phyloP scores from a whole-genome alignment of 73 alveolate genomes.

The Breviolum minutum region DNA sequence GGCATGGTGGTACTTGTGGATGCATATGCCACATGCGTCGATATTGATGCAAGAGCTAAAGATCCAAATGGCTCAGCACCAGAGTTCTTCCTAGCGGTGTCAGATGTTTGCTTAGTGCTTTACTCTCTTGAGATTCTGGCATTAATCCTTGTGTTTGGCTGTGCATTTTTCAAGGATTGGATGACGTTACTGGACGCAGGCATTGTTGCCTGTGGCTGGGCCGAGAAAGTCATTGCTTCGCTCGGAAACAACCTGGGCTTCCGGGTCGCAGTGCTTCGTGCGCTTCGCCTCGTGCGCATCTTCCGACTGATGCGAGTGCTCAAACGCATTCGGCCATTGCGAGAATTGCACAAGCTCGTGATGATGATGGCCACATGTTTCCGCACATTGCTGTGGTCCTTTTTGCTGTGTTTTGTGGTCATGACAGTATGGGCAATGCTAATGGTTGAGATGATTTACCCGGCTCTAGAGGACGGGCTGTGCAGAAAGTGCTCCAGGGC shows the following conservation, averaged over 20 bases:
- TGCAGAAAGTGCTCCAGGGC: too few relatives aligned
- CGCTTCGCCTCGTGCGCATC: constrained; percentile 57
- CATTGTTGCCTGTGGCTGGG: constrained; percentile 63
- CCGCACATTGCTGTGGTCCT: constrained; percentile 49
- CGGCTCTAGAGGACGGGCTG: not conserved
- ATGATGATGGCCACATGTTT: constrained; percentile 74
- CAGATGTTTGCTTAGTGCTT: constrained; percentile 19
- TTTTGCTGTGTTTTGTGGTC: constrained; percentile 48
- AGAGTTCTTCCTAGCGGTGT: not conserved
- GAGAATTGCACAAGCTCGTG: constrained; percentile 60
- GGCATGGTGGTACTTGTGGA: constrained; percentile 20
- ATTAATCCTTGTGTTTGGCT: not conserved
- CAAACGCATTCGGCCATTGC: constrained; percentile 28
- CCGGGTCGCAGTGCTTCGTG: constrained; percentile 50
- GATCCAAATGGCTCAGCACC: not conserved
- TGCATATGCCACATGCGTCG: constrained; percentile 36
- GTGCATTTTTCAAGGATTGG: not conserved
- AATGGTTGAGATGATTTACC: not conserved
- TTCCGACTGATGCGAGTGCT: constrained; percentile 60
- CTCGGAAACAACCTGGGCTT: constrained; percentile 14
- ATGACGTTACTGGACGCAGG: constrained; percentile 13
- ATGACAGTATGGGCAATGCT: constrained; percentile 69
- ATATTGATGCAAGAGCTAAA: constrained; percentile 52
- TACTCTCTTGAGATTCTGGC: constrained; percentile 26
- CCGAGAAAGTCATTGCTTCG: not conserved